Evolutionary conservation across 345 rosid genomes (phyloP), one percentile per base, ranked within the genome.

Genomic region (Heritiera fomes): DNA sequence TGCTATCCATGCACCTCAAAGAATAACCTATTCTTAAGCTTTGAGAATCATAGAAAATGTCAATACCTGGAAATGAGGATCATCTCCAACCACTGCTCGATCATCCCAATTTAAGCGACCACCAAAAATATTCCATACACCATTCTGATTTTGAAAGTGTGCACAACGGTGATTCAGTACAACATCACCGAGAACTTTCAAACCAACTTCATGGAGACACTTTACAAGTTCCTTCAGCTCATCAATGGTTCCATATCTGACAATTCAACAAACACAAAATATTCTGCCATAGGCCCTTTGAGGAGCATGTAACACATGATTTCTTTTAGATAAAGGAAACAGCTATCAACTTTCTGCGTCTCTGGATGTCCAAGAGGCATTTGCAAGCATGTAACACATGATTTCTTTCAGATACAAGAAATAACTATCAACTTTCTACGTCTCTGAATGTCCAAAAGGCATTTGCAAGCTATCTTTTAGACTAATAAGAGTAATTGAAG

Each of bases 141-240:
- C 99, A 77, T 95, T 95, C 85, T 87, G 84, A 80, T 95, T 95
- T 80, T 95, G 81, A 82, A 76, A 89, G 43, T 93, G 91, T 40
- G 99, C 99, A 86, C 99, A 95, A 2, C 99, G 98, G 70, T 95
- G 99, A 85, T 93, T 95, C 82, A 95, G 80, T 64, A 95, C 98
- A 81, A 77, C 99, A 90, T 95, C 99, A 77, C 99, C 99, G 17
- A 95, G 89, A 84, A 89, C 95, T 89, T 87, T 92, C 70, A 95
- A 78, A 60, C 95, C 94, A 59, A 85, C 91, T 66, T 82, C 83
- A 85, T 95, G 99, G 77, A 92, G 85, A 72, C 8, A 84, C 81
- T 45, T 89, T 86, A 93, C 94, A 14, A 89, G 84, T 59, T 85
- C 94, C 90, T 91, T 95, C 82, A 95, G 88, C 84, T 95, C 91